phyloP scores from a whole-genome alignment of 2,329 filamentous ascomycete genomes.

The Geosmithia flava region DNA sequence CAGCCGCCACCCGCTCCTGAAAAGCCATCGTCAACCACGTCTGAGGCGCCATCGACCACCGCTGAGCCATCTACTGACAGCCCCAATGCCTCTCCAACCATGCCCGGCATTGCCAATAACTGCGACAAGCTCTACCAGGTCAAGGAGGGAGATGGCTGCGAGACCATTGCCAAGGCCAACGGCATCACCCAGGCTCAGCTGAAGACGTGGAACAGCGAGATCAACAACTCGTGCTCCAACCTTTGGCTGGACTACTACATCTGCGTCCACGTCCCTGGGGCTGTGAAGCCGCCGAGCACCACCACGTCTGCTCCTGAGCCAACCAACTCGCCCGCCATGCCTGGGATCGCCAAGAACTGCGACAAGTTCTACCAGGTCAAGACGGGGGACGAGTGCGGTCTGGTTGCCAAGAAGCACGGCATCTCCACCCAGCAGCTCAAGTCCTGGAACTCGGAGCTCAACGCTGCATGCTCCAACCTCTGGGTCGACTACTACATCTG shows the following conservation, averaged over 20 bases:
- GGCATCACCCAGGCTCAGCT: slow-evolving; percentile 15
- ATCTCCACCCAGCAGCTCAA: slow-evolving; percentile 15
- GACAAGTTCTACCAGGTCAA: slow-evolving; percentile 3
- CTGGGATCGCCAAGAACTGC: slow-evolving; percentile 1
- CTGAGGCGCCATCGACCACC: too few species aligned
- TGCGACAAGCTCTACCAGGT: slow-evolving; percentile 3
- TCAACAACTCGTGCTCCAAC: slow-evolving; percentile 1
- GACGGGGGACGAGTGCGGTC: slow-evolving; percentile 2
- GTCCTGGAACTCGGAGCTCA: slow-evolving; percentile 3
- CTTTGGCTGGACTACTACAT: slow-evolving; percentile 4
- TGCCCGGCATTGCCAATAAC: slow-evolving; percentile 1
- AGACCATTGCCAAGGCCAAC: slow-evolving; percentile 1
- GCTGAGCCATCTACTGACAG: too few species aligned
- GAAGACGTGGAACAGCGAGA: slow-evolving; percentile 2
- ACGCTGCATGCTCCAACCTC: slow-evolving; percentile 1
- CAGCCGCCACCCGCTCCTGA: too few species aligned
- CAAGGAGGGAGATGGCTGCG: slow-evolving; percentile 2
- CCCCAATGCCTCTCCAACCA: not conserved
- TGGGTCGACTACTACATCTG: slow-evolving; percentile 4
- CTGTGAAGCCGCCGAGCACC: not conserved
- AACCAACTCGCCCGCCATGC: slow-evolving; percentile 1
- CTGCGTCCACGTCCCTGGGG: not conserved
- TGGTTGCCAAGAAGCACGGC: slow-evolving; percentile 2
- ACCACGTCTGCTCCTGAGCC: not conserved
- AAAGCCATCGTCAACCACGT: too few species aligned